Percentiles rank a stretch among this genome's conserved stretches.
These are phyloP conservation scores for Lachnellula cervina DNA, from an alignment of 2,329 filamentous ascomycete species.

Conservation along the genomic window DNA sequence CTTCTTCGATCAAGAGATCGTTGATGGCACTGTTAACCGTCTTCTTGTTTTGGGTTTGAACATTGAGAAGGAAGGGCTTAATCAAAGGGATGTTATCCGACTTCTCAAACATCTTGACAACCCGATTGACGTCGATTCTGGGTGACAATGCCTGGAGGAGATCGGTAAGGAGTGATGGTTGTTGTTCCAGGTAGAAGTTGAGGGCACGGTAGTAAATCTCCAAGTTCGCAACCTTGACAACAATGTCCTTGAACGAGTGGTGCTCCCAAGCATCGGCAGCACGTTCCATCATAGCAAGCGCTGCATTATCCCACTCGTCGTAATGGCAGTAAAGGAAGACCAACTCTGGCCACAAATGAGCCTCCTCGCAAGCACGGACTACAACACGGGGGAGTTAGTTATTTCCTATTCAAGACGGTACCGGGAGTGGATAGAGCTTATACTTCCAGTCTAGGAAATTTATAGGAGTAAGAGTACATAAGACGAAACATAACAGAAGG, in stretches of 20 bases:
- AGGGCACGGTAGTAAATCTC: slow-evolving; percentile 98
- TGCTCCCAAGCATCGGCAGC: slow-evolving; percentile 98
- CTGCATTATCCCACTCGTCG: slow-evolving; percentile 96
- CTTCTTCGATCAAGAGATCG: slow-evolving; percentile 94
- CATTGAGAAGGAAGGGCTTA: slow-evolving; percentile 96
- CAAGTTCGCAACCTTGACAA: slow-evolving; percentile 95
- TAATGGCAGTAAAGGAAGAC: slow-evolving; percentile 99
- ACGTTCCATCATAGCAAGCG: slow-evolving; percentile 95
- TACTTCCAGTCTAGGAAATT: too few relatives aligned
- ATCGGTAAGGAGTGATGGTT: slow-evolving; percentile 93
- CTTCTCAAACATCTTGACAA: slow-evolving; percentile 99
- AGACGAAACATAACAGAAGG: too few relatives aligned
- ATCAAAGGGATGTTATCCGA: slow-evolving; percentile 97
- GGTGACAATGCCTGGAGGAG: slow-evolving; percentile 86
- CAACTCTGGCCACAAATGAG: slow-evolving; percentile 93
- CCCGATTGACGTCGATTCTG: slow-evolving; percentile 94
- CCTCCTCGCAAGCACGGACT: slow-evolving; percentile 82
- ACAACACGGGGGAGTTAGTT: too few relatives aligned
- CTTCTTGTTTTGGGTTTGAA: slow-evolving; percentile 96
- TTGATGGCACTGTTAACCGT: slow-evolving; percentile 98
- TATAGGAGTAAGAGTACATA: too few relatives aligned
- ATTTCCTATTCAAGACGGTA: too few relatives aligned
- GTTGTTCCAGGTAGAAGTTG: slow-evolving; percentile 96
- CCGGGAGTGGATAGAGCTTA: too few relatives aligned
- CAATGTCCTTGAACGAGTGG: slow-evolving; percentile 98